Percentiles rank a stretch among this genome's conserved stretches.
Conservation (phyloP, 179 eudicot species). For the Carnegiea gigantea region DNA sequence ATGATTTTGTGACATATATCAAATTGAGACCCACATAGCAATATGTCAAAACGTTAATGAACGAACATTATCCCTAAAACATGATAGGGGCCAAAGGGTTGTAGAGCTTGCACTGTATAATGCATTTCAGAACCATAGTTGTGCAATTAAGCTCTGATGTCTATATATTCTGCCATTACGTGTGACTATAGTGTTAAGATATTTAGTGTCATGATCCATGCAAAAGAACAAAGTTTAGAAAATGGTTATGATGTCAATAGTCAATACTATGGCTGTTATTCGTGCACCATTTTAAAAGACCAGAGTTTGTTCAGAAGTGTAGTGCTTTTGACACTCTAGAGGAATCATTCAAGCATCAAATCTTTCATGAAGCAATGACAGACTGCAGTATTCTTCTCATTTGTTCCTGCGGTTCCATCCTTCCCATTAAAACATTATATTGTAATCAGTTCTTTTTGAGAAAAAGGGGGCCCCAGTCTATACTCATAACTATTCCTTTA, state of each 20-base stretch:
- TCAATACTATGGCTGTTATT: no score
- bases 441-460: no score
- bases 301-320: not conserved
- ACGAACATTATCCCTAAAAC: not conserved
- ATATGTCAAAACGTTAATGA: not conserved
- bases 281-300: not conserved
- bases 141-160: not conserved
- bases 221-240: not conserved
- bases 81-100: not conserved
- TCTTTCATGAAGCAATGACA: not conserved
- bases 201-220: not conserved
- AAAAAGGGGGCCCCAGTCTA: no score
- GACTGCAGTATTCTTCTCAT: no score
- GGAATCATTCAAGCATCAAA: not conserved
- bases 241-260: no score
- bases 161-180: not conserved
- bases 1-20: conserved; percentile 20
- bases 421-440: no score
- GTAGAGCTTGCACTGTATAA: not conserved
- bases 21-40: conserved; percentile 16
- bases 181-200: not conserved
- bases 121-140: not conserved
- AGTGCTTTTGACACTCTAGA: not conserved
- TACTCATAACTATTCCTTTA: no score
- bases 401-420: no score